Percentiles rank a stretch among this genome's conserved stretches.
Conservation (phyloP, 371 early-diverging fungal species). For the Polyrhizophydium stewartii region DNA sequence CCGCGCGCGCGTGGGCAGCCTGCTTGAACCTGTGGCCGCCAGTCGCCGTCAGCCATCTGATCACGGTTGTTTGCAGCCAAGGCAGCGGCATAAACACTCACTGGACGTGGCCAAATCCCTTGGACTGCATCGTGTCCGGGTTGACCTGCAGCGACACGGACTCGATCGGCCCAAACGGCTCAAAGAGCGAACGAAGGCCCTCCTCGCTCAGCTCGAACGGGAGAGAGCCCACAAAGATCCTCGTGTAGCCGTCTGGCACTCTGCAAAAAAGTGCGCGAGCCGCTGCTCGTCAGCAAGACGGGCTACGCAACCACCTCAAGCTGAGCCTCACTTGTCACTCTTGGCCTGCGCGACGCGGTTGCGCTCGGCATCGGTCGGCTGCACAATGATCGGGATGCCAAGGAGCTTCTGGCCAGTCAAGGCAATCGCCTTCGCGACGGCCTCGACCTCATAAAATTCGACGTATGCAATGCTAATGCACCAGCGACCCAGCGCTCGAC, state of each 20-base stretch:
- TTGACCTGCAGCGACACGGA: slow-evolving; percentile 77
- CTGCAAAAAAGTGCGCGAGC: too few species aligned
- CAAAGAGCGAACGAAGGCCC: slow-evolving; percentile 80
- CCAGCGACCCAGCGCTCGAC: slow-evolving; percentile 1
- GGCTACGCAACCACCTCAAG: too few species aligned
- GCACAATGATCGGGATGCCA: slow-evolving; percentile 92
- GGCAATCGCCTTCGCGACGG: slow-evolving; percentile 77
- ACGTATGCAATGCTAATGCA: slow-evolving; percentile 70
- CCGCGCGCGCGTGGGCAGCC: slow-evolving; percentile 73
- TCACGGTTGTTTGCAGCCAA: not conserved
- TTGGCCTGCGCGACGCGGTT: slow-evolving; percentile 63
- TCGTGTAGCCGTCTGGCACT: too few species aligned
- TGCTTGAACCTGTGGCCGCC: slow-evolving; percentile 54
- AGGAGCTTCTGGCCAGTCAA: slow-evolving; percentile 87
- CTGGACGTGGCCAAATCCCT: slow-evolving; percentile 88
- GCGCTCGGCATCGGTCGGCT: slow-evolving; percentile 90
- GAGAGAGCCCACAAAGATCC: slow-evolving; percentile 76
- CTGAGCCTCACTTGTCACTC: too few species aligned
- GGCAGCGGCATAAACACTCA: slow-evolving; percentile 19
- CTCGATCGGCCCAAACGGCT: slow-evolving; percentile 84
- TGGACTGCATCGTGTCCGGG: slow-evolving; percentile 73
- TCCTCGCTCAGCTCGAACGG: slow-evolving; percentile 77
- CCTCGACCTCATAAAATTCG: slow-evolving; percentile 85
- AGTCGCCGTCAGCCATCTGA: slow-evolving; percentile 4
- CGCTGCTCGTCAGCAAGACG: too few species aligned